Percentiles rank a stretch among this genome's conserved stretches.
These are phyloP conservation scores for Spergularia marina DNA, from an alignment of 148 eudicot genomes.

Conservation along the genomic window DNA sequence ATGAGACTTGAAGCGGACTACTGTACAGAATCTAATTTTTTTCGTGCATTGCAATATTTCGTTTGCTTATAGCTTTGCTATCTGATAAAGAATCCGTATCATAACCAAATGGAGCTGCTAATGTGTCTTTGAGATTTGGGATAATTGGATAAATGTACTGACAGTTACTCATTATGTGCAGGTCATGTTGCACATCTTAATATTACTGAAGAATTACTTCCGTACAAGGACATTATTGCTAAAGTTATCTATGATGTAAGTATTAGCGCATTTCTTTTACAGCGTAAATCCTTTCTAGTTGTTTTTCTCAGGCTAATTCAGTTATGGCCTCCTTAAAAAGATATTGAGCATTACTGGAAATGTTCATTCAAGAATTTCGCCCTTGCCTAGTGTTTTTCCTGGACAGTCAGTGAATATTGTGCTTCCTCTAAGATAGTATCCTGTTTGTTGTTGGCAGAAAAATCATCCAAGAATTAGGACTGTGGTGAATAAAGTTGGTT, in stretches of 20 bases:
- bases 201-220: conserved; percentile 82
- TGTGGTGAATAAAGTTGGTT: conserved; percentile 86
- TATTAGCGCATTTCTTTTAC: conserved; percentile 19
- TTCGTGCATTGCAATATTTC: conserved; percentile 5
- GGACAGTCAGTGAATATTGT: not conserved
- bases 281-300: not conserved
- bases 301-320: not conserved
- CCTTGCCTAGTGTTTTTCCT: too few relatives aligned
- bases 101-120: not conserved
- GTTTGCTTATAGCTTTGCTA: not conserved
- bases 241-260: conserved; percentile 96
- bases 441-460: conserved; percentile 51
- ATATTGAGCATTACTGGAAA: not conserved
- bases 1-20: not conserved
- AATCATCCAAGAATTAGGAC: conserved; percentile 85
- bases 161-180: conserved; percentile 39
- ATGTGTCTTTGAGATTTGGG: not conserved
- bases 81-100: not conserved
- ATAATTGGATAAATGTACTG: conserved; percentile 29
- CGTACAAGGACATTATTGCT: conserved; percentile 82
- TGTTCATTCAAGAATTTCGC: not conserved
- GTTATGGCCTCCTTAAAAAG: not conserved
- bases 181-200: conserved; percentile 98
- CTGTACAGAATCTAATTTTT: not conserved
- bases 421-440: conserved; percentile 18